Conservation (phyloP, 208 protist genomes). For the Wallacemonas collosoma region DNA sequence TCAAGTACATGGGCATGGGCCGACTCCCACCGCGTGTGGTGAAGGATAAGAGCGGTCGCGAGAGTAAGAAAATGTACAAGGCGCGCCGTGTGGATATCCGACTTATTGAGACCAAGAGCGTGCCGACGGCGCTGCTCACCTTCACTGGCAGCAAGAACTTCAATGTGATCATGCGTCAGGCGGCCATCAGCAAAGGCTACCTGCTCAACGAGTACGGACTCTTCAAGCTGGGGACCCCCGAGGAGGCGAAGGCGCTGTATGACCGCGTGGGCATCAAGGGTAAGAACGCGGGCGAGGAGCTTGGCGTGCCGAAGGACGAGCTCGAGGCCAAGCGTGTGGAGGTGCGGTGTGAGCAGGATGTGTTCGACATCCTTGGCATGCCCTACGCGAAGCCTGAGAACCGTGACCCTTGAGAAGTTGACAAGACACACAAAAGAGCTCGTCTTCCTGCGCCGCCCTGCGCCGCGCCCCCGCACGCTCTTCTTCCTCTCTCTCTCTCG, state of each 20-base stretch:
- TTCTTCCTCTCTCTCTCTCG: no score
- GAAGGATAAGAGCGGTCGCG: slow-evolving; percentile 54
- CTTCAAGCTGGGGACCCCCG: slow-evolving; percentile 81
- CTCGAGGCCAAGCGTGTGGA: slow-evolving; percentile 82
- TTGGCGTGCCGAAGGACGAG: slow-evolving; percentile 83
- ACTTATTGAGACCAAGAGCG: slow-evolving; percentile 83
- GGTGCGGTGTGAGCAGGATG: slow-evolving; percentile 79
- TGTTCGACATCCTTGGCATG: slow-evolving; percentile 89
- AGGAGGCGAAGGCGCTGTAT: slow-evolving; percentile 80
- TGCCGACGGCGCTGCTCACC: slow-evolving; percentile 90
- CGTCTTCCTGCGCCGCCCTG: no score
- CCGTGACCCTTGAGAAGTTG: slow-evolving; percentile 66
- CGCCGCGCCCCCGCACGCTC: no score
- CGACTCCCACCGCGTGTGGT: slow-evolving; percentile 77
- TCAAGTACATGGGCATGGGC: slow-evolving; percentile 93
- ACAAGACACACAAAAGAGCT: slow-evolving; percentile 2
- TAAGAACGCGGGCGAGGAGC: slow-evolving; percentile 80
- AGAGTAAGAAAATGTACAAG: slow-evolving; percentile 88
- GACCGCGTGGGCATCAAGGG: slow-evolving; percentile 65
- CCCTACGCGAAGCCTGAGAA: slow-evolving; percentile 87
- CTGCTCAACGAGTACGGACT: slow-evolving; percentile 91
- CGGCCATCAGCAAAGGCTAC: slow-evolving; percentile 89
- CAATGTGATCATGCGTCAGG: slow-evolving; percentile 93
- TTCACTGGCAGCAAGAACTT: slow-evolving; percentile 95
- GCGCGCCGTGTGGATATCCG: slow-evolving; percentile 90